Conservation (phyloP, 495 filamentous ascomycete genomes). For the Echria macrotheca region DNA sequence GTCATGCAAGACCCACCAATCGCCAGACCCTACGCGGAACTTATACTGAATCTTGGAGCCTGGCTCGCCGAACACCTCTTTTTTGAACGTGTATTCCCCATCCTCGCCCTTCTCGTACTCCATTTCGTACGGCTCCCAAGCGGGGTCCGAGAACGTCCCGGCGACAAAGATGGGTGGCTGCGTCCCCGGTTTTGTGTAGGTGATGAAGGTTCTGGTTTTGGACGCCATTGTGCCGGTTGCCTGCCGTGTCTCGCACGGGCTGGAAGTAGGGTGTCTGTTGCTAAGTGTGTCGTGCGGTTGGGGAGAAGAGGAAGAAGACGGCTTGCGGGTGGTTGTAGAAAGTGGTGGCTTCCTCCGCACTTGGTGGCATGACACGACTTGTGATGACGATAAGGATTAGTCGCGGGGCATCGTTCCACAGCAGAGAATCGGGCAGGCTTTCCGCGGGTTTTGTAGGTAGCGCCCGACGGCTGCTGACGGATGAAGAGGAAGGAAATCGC, state of each 20-base stretch:
- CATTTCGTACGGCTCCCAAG: constrained; percentile 62
- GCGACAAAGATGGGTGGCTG: constrained; percentile 59
- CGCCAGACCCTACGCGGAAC: constrained; percentile 56
- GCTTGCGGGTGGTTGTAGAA: not conserved
- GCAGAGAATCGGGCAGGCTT: not conserved
- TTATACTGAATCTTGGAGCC: constrained; percentile 60
- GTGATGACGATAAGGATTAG: too few species aligned
- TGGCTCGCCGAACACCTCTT: constrained; percentile 41
- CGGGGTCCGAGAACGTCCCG: constrained; percentile 58
- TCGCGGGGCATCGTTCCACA: constrained; percentile 6
- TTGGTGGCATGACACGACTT: too few species aligned
- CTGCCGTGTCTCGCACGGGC: too few species aligned
- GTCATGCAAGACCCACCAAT: constrained; percentile 64
- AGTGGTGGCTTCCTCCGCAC: not conserved
- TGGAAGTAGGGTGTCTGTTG: not conserved
- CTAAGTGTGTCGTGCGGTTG: not conserved
- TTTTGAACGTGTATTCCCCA: constrained; percentile 39
- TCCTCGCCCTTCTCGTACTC: constrained; percentile 37
- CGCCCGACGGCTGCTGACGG: too few species aligned
- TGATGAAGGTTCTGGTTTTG: constrained; percentile 47
- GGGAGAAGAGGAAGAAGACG: too few species aligned
- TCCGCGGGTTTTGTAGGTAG: too few species aligned
- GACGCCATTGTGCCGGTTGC: constrained; percentile 28
- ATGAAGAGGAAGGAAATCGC: not conserved
- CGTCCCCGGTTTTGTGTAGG: constrained; percentile 50